Conservation (phyloP, 441 rosid genomes). For the Populus hybrid region DNA sequence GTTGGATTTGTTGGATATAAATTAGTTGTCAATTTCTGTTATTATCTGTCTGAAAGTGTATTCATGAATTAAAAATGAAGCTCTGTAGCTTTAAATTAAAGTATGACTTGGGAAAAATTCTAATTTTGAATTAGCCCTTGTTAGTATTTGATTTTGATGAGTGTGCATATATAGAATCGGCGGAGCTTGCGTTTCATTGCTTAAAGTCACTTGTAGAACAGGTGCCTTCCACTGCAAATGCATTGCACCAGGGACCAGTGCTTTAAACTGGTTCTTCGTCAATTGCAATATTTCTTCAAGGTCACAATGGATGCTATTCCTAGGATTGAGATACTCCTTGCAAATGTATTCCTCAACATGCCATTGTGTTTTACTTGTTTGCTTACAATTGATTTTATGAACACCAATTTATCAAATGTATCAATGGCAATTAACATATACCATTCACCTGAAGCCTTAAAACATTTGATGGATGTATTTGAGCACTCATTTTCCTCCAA, state of each 20-base stretch:
- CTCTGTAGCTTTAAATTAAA: too few relatives aligned
- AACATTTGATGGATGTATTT: not conserved
- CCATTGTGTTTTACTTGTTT: not conserved
- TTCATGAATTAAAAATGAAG: not conserved
- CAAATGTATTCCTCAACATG: not conserved
- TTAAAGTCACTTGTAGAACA: not conserved
- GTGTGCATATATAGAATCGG: not conserved
- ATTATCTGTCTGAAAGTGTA: not conserved
- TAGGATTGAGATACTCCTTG: not conserved
- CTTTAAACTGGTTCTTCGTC: not conserved
- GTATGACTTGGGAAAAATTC: not conserved
- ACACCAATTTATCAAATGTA: not conserved
- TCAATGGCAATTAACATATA: not conserved
- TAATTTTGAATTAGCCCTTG: not conserved
- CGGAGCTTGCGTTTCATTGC: not conserved
- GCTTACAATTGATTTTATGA: not conserved
- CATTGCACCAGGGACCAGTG: not conserved
- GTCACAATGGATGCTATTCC: not conserved
- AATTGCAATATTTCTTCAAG: not conserved
- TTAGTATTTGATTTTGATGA: not conserved
- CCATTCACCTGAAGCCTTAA: not conserved
- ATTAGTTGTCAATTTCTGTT: not conserved
- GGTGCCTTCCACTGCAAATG: not conserved
- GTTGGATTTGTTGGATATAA: not conserved
- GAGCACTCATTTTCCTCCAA: not conserved